Base-by-base conservation (phyloP, 331 rosid species). In the Rosa hybrid region DNA sequence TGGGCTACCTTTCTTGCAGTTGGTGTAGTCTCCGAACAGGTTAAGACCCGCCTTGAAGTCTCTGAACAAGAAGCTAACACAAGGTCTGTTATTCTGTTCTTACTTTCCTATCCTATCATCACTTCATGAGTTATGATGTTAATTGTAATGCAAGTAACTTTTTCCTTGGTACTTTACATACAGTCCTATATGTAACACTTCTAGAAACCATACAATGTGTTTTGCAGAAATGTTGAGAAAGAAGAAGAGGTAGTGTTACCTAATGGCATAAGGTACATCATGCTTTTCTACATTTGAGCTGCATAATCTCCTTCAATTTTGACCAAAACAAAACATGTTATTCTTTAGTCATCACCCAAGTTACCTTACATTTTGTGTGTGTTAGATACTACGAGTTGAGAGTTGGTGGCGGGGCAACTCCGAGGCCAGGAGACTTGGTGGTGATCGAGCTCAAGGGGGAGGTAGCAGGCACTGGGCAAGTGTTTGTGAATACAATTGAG, bases 11-110 rank as follows among this genome's bases (percentile, higher is more conserved):
- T 93, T 82, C 96, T 93, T 39, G 92, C 98, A 14, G 74, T 88
- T 51, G 99, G 97, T 71, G 94, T 91, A 0, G 71, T 93, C 87
- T 95, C 99, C 14, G 98, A 95, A 82, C 99, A 95, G 86, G 84
- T 95, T 71, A 95, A 93, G 86, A 95, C 99, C 44, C 98, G 96
- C 78, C 72, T 93, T 62, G 99, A 93, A 81, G 96, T 91, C 77
- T 93, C 97, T 74, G 96, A 90, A 78, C 90, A 93, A 84, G 90
- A 88, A 81, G 84, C 98, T 2, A 88, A 91, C 64, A 93, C 97
- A 70, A 93, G 98, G 98, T 92, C 20, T 65, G 71, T 51, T 64
- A 34, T 48, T 70, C 16, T 16, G 23, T 70, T 20, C 51, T 42
- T n/a, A 12, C 8, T 23, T 44, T 70, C 74, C 10, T 7, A 38